These are phyloP conservation scores for Entelexis sorbosivorans DNA, from an alignment of 1,139 yeast species.

Conservation along the genomic window DNA sequence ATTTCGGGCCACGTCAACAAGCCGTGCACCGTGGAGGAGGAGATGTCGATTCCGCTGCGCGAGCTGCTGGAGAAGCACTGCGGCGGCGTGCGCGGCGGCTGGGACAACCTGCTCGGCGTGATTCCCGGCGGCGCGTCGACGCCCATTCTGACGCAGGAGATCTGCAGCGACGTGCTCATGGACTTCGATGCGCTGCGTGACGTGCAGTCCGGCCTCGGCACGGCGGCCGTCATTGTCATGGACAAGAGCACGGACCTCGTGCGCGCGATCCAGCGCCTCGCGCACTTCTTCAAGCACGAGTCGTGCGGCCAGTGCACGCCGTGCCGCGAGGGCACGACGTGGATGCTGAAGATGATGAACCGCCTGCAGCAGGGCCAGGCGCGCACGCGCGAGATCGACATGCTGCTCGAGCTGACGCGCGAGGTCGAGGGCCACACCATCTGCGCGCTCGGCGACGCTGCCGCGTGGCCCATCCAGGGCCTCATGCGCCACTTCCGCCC, in stretches of 20 bases:
- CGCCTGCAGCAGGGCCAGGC: slow-evolving; percentile 72
- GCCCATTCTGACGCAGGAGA: slow-evolving; percentile 59
- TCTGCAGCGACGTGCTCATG: slow-evolving; percentile 62
- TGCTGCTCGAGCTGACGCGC: slow-evolving; percentile 69
- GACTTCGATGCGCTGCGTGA: slow-evolving; percentile 78
- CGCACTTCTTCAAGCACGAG: slow-evolving; percentile 78
- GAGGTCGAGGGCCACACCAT: slow-evolving; percentile 84
- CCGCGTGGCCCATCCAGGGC: slow-evolving; percentile 90
- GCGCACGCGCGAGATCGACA: slow-evolving; percentile 64
- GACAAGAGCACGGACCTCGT: slow-evolving; percentile 74
- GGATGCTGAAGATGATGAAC: slow-evolving; percentile 74
- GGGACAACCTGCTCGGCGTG: slow-evolving; percentile 80
- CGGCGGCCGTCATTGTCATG: slow-evolving; percentile 87
- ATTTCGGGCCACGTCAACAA: slow-evolving; percentile 83
- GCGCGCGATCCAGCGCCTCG: slow-evolving; percentile 72
- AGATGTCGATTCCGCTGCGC: slow-evolving; percentile 75
- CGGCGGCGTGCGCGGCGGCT: slow-evolving; percentile 82
- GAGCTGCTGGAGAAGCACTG: slow-evolving; percentile 78
- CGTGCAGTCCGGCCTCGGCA: slow-evolving; percentile 77
- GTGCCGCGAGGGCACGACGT: slow-evolving; percentile 87
- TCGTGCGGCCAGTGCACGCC: slow-evolving; percentile 93
- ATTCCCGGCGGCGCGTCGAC: slow-evolving; percentile 86
- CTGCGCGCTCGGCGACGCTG: slow-evolving; percentile 86
- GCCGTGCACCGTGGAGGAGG: slow-evolving; percentile 88
- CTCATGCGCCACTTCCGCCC: slow-evolving; percentile 75